Evolutionary conservation across 2,329 filamentous ascomycete genomes (phyloP).

Genomic region (Myriosclerotinia curreyana): DNA sequence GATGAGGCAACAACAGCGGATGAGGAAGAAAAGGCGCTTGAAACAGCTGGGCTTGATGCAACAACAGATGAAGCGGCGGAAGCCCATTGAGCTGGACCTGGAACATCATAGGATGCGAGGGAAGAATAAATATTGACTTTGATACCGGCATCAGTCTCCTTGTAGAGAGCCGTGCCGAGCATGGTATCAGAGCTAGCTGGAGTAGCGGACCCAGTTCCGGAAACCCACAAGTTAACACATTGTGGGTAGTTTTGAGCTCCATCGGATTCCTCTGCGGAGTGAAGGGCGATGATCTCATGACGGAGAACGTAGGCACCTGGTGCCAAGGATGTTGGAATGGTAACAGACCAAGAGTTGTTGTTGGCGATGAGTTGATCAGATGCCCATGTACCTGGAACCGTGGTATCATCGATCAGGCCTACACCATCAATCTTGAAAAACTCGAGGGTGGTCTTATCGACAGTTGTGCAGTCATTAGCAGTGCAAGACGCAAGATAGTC

Average conservation of each 20-base stretch:
- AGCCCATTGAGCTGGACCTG: conserved; percentile 36
- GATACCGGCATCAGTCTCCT: conserved; percentile 44
- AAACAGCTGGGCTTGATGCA: no score
- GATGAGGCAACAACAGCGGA: background rate
- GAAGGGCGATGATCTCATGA: conserved; percentile 42
- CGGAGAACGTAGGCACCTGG: conserved; percentile 51
- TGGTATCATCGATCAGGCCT: conserved; percentile 39
- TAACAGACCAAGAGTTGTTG: conserved; percentile 53
- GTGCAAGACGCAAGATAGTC: conserved; percentile 38
- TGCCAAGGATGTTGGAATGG: conserved; percentile 43
- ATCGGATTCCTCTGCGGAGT: conserved; percentile 40
- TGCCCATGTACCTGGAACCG: conserved; percentile 43
- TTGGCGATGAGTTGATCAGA: conserved; percentile 49
- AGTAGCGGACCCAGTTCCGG: conserved; percentile 43
- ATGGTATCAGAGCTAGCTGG: conserved; percentile 40
- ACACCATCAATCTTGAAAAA: conserved; percentile 48
- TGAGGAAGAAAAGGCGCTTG: background rate
- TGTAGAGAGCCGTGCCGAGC: conserved; percentile 44
- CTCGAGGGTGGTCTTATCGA: conserved; percentile 42
- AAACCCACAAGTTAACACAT: conserved; percentile 50
- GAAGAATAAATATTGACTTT: conserved; percentile 42
- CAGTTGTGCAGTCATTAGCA: conserved; percentile 42
- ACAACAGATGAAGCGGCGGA: background rate
- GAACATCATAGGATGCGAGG: conserved; percentile 38
- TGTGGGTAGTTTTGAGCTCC: conserved; percentile 50